These are phyloP conservation scores for Daldinia caldariorum DNA, from an alignment of 495 filamentous ascomycete genomes.

Conservation along the genomic window DNA sequence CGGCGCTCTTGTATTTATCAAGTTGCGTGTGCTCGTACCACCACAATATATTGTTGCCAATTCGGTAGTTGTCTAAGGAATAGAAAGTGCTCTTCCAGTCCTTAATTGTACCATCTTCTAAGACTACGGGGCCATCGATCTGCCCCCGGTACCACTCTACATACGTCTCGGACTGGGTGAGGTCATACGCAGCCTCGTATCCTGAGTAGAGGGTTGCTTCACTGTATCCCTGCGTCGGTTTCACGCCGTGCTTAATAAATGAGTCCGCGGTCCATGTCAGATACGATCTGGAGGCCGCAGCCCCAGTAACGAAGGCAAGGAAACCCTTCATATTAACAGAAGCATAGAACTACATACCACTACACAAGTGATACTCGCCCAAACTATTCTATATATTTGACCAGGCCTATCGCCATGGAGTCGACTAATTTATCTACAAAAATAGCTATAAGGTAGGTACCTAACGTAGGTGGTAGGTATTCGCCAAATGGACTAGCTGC, in stretches of 20 bases:
- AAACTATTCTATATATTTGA: background rate
- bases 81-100: conserved; percentile 55
- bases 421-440: background rate
- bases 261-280: conserved; percentile 59
- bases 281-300: conserved; percentile 44
- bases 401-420: background rate
- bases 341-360: background rate
- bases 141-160: conserved; percentile 47
- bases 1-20: conserved; percentile 52
- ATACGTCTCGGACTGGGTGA: conserved; percentile 49
- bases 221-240: conserved; percentile 48
- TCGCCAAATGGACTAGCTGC: background rate
- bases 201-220: conserved; percentile 54
- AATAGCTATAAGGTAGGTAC: too few relatives aligned
- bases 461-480: background rate
- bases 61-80: conserved; percentile 61
- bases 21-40: conserved; percentile 52
- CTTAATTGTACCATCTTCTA: conserved; percentile 51
- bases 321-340: conserved; percentile 24
- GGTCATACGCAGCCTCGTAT: conserved; percentile 50
- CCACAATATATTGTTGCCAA: conserved; percentile 60
- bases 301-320: conserved; percentile 29
- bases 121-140: conserved; percentile 53
- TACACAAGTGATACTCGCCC: background rate
- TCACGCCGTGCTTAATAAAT: conserved; percentile 57